Percentiles rank a stretch among this genome's conserved stretches.
phyloP scores from a whole-genome alignment of 306 rosid genomes.

The Malus sieversii region DNA sequence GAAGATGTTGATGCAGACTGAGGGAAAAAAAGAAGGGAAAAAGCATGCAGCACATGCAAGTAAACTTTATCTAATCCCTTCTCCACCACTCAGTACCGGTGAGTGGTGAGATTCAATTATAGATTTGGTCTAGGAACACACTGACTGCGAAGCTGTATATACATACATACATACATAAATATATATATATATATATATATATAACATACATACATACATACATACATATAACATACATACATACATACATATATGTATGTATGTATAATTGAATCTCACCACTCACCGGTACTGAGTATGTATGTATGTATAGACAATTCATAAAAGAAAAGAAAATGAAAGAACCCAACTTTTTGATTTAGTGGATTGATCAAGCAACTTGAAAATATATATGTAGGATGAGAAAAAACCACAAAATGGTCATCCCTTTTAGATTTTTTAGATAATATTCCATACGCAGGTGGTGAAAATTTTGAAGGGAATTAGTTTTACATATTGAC shows the following conservation, averaged over 20 bases:
- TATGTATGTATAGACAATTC: neutral
- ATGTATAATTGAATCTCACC: no score
- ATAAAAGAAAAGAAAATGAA: neutral
- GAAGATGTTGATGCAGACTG: conserved; percentile 12
- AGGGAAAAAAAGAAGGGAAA: conserved; percentile 1
- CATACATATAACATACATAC: neutral
- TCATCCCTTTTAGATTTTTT: no score
- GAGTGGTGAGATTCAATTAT: neutral
- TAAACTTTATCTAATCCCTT: conserved; percentile 5
- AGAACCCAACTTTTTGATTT: neutral
- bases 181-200: no score
- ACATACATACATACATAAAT: no score
- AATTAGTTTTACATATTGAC: no score
- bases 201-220: no score
- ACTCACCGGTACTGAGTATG: no score
- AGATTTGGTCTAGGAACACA: neutral
- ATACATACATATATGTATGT: neutral
- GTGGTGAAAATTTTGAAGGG: no score
- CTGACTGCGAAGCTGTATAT: neutral
- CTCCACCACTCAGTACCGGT: neutral
- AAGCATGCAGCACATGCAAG: conserved; percentile 21
- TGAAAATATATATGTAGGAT: no score
- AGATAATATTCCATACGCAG: no score
- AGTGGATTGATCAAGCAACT: neutral
- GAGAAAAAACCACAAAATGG: neutral